Evolutionary conservation across 2,329 filamentous ascomycete genomes (phyloP), one percentile per base, ranked within the genome.

Genomic region (Aureobasidium sp.): DNA sequence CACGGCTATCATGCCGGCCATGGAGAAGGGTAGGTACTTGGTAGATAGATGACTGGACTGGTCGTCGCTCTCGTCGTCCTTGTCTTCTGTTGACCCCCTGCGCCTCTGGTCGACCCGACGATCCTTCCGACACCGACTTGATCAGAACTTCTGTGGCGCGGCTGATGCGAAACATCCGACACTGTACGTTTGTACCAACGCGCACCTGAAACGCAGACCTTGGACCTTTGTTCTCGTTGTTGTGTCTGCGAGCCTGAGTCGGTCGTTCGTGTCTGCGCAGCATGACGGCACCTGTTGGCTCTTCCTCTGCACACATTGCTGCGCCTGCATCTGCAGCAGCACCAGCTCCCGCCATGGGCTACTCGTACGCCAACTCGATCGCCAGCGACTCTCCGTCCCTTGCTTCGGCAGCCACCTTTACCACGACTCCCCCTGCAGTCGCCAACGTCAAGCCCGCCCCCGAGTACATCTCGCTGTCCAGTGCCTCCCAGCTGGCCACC

Each of bases 401-500:
- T 47, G 65, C 69, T 15, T 70, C 68, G 31, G 63, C 65, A 39
- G 33, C 67, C 45, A 66, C 68, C 37, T 42, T 60, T 5, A 53
- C 40, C 35, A 63, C 64, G 45, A 65, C 65, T 33, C 63, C 67
- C 1, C 49, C 56, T 31, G 65, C 65, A 24, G 67, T 70, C 9
- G 57, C 64, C 44, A 67, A 69, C 49, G 66, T 93, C 62, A 86
- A 86, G 49, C 94, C 93, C 11, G 80, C 88, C 66, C 87, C 94
- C 33, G 89, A 86, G 19, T 99, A 95, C 76, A 92, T 99, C 69
- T 92, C 93, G 50, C 81, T 85, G 35, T 88, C 91, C 49, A 91
- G 93, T 63, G 94, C 93, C 57, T 91, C 90, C 19, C 91, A 97
- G 72, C 93, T 96, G 65, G 87, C 97, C 68, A 93, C 90, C 63